These are phyloP conservation scores for Arxiozyma telluris DNA, from an alignment of 1,139 yeast species.

Conservation along the genomic window DNA sequence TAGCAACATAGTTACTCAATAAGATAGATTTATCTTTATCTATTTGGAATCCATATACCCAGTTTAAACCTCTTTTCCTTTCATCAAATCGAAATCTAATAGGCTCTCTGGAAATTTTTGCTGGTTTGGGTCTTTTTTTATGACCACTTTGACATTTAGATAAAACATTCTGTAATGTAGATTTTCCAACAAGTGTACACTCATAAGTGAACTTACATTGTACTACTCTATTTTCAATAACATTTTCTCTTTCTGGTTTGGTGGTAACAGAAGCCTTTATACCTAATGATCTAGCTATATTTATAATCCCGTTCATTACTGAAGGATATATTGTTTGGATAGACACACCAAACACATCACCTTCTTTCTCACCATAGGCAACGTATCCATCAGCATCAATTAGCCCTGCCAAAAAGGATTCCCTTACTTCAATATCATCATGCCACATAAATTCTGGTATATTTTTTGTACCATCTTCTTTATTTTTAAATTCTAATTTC, in stretches of 20 bases:
- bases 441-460: conserved; percentile 19
- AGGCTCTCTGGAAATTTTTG: conserved; percentile 13
- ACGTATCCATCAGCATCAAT: conserved; percentile 33
- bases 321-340: conserved; percentile 19
- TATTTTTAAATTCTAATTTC: conserved; percentile 4
- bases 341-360: conserved; percentile 21
- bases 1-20: conserved; percentile 19
- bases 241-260: conserved; percentile 16
- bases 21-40: conserved; percentile 11
- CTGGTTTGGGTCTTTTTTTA: conserved; percentile 14
- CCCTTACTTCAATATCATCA: conserved; percentile 32
- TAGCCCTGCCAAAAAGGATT: conserved; percentile 36
- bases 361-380: conserved; percentile 7
- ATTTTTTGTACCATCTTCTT: conserved; percentile 10
- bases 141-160: conserved; percentile 22
- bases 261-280: conserved; percentile 23
- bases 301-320: conserved; percentile 27
- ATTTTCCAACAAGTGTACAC: conserved; percentile 17
- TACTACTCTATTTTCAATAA: conserved; percentile 16
- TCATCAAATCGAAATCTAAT: conserved; percentile 18
- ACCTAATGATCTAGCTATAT: conserved; percentile 37
- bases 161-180: conserved; percentile 20
- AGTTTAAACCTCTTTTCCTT: conserved; percentile 12
- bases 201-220: conserved; percentile 23
- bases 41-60: conserved; percentile 15